These are phyloP conservation scores for Globisporangium cederbergense DNA, from an alignment of 352 stramenopile species.

Conservation along the genomic window DNA sequence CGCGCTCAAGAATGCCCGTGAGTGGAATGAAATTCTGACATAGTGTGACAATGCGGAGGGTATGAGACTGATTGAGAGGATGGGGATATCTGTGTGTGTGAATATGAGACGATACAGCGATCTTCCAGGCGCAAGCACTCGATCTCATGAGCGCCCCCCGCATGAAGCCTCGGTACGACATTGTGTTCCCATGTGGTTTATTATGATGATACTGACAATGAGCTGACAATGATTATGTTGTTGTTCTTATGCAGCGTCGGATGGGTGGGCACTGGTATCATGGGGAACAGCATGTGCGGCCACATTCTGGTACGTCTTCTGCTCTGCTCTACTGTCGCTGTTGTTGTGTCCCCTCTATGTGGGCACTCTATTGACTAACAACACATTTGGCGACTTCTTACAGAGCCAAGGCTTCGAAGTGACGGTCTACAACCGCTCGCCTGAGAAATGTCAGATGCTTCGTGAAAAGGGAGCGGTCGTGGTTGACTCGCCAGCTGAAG, in stretches of 20 bases:
- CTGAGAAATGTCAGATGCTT: slow-evolving; percentile 75
- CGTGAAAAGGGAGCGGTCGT: slow-evolving; percentile 76
- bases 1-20: slow-evolving; percentile 47
- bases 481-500: slow-evolving; percentile 68
- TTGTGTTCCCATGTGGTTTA: neutral
- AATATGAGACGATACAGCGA: slow-evolving; percentile 19
- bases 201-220: neutral
- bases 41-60: neutral
- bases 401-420: slow-evolving; percentile 82
- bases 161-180: slow-evolving; percentile 53
- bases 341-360: neutral
- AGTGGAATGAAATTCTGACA: slow-evolving; percentile 7
- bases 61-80: neutral
- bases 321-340: neutral
- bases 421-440: slow-evolving; percentile 84
- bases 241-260: slow-evolving; percentile 42
- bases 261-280: slow-evolving; percentile 87
- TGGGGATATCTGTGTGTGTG: neutral
- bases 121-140: slow-evolving; percentile 58
- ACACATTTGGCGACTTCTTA: neutral
- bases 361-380: too few relatives aligned
- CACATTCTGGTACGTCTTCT: slow-evolving; percentile 72
- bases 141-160: slow-evolving; percentile 55
- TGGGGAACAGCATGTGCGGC: slow-evolving; percentile 87
- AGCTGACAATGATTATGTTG: neutral